phyloP scores from a whole-genome alignment of 345 rosid genomes.

The Streptanthus diversifolius region DNA sequence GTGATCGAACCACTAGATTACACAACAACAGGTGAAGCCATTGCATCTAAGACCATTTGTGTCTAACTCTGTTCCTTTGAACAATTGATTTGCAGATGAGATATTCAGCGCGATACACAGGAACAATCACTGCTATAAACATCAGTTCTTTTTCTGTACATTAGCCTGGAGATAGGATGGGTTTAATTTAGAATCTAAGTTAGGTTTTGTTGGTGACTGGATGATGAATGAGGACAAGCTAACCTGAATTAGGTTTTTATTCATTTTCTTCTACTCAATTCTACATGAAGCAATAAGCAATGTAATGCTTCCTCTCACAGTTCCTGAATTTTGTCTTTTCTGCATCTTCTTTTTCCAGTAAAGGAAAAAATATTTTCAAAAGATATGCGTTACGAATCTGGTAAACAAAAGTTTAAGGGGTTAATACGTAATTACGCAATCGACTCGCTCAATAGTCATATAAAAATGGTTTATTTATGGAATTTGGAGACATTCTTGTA shows the following conservation, averaged over 20 bases:
- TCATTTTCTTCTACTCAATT: no score
- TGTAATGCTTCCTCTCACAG: slow-evolving; percentile 16
- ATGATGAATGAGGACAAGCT: slow-evolving; percentile 7
- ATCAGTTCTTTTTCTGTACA: slow-evolving; percentile 14
- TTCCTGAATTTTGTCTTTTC: neutral
- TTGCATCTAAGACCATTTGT: neutral
- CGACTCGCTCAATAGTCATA: neutral
- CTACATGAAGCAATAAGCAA: no score
- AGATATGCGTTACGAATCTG: neutral
- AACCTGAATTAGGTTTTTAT: slow-evolving; percentile 17
- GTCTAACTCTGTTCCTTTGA: slow-evolving; percentile 11
- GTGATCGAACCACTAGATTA: slow-evolving; percentile 1
- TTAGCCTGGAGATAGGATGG: slow-evolving; percentile 29
- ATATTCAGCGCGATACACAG: neutral
- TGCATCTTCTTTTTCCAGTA: neutral
- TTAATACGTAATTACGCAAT: neutral
- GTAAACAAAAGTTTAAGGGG: neutral
- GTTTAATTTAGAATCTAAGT: slow-evolving; percentile 20
- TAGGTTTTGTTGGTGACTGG: slow-evolving; percentile 16
- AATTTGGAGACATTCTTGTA: neutral
- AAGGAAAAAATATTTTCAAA: neutral
- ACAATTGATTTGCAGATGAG: slow-evolving; percentile 23
- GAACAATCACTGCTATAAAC: slow-evolving; percentile 1
- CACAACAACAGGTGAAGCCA: neutral
- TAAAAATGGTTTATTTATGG: neutral